phyloP scores from a whole-genome alignment of 768 basidiomycete genomes.

The Guyanaporus albipodus region DNA sequence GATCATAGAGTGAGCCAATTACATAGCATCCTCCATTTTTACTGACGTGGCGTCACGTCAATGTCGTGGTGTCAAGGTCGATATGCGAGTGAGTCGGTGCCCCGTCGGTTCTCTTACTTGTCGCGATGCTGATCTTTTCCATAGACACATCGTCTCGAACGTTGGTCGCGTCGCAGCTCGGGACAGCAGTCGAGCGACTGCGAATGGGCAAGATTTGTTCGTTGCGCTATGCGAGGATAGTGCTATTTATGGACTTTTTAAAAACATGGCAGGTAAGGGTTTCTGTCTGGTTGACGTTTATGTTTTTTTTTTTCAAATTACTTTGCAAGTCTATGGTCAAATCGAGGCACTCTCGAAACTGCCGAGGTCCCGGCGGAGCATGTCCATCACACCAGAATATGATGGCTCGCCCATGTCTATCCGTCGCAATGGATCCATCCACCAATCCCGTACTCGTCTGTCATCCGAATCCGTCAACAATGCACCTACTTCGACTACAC shows the following conservation, averaged over 20 bases:
- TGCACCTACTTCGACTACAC: slow-evolving; percentile 15
- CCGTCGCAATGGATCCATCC: slow-evolving; percentile 24
- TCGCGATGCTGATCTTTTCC: slow-evolving; percentile 4
- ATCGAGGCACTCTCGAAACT: slow-evolving; percentile 65
- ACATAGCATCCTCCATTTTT: slow-evolving; percentile 15
- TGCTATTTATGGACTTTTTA: slow-evolving; percentile 79
- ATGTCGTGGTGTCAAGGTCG: slow-evolving; percentile 45
- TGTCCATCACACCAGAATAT: slow-evolving; percentile 62
- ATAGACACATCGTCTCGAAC: slow-evolving; percentile 79
- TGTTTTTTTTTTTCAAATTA: slow-evolving; percentile 14
- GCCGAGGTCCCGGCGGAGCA: slow-evolving; percentile 59
- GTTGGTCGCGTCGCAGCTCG: slow-evolving; percentile 82
- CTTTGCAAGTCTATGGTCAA: slow-evolving; percentile 63
- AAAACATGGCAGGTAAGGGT: slow-evolving; percentile 73
- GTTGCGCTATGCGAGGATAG: slow-evolving; percentile 89
- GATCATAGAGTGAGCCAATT: slow-evolving; percentile 75
- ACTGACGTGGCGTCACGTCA: slow-evolving; percentile 24
- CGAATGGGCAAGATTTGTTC: slow-evolving; percentile 79
- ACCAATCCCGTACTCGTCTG: slow-evolving; percentile 27
- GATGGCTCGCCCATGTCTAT: slow-evolving; percentile 43
- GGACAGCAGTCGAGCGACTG: slow-evolving; percentile 74
- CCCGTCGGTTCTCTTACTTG: background rate
- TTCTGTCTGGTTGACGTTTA: slow-evolving; percentile 20
- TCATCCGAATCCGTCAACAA: slow-evolving; percentile 39
- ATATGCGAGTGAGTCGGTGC: slow-evolving; percentile 74